phyloP scores from a whole-genome alignment of 331 rosid genomes.

The Rosa hybrid region DNA sequence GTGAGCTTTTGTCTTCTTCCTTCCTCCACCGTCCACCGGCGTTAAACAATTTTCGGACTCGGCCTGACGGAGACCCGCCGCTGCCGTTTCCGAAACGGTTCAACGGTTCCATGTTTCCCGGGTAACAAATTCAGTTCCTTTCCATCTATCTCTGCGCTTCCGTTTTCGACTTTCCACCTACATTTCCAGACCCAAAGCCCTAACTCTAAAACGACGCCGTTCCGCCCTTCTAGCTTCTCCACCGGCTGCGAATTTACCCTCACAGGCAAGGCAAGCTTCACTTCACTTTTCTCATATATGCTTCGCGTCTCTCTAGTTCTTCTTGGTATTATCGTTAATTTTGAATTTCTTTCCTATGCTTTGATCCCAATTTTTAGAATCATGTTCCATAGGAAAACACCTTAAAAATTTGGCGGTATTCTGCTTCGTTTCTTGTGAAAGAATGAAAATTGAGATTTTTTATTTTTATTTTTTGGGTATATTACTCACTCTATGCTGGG shows the following conservation, averaged over 20 bases:
- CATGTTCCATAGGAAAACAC: background rate
- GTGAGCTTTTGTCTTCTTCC: background rate
- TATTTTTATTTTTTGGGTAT: no score
- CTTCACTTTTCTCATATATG: background rate
- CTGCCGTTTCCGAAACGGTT: background rate
- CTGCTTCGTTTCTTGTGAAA: background rate
- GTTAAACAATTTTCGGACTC: background rate
- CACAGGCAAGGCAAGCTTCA: background rate
- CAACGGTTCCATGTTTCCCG: background rate
- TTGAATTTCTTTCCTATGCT: background rate
- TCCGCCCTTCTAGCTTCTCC: background rate
- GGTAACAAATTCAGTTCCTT: background rate
- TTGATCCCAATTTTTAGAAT: background rate
- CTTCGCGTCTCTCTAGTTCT: background rate
- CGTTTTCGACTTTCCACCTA: background rate
- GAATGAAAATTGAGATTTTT: background rate
- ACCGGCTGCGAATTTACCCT: background rate
- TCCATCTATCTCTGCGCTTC: background rate
- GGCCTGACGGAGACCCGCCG: background rate
- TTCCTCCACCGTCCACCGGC: background rate
- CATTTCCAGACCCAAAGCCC: background rate
- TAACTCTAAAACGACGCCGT: background rate
- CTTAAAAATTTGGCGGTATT: background rate
- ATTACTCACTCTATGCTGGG: background rate
- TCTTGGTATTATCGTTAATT: no score